A percentile compares a stretch with the other conserved stretches of the same genome.
These are phyloP conservation scores for Leccinellum albellum DNA, from an alignment of 768 basidiomycete genomes.

Conservation along the genomic window DNA sequence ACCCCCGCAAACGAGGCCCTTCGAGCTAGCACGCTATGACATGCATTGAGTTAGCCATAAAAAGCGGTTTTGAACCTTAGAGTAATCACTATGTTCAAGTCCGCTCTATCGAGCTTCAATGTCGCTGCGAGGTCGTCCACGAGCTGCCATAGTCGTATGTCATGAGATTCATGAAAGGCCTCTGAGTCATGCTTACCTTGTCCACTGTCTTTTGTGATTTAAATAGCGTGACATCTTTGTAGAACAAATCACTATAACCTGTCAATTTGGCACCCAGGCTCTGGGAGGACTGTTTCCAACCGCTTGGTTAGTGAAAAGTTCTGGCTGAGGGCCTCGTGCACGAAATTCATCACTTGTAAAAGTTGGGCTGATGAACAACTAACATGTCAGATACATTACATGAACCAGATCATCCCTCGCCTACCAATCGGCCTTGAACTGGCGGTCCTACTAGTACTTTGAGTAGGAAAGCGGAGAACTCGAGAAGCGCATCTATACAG, in stretches of 20 bases:
- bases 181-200: conserved; percentile 48
- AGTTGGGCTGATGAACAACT: conserved; percentile 52
- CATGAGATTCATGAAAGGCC: not conserved
- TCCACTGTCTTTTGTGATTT: conserved; percentile 76
- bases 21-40: conserved; percentile 81
- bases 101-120: conserved; percentile 63
- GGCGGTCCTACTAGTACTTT: conserved; percentile 24
- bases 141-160: conserved; percentile 45
- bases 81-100: conserved; percentile 67
- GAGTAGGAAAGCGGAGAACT: conserved; percentile 36
- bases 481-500: conserved; percentile 17
- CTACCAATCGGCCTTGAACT: conserved; percentile 44
- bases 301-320: conserved; percentile 62
- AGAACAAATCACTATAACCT: conserved; percentile 75
- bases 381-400: not conserved
- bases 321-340: conserved; percentile 62
- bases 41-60: conserved; percentile 6
- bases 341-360: conserved; percentile 59
- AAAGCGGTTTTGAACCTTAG: not conserved
- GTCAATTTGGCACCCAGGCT: conserved; percentile 6
- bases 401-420: not conserved
- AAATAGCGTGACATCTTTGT: conserved; percentile 80
- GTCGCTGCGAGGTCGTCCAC: conserved; percentile 90
- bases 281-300: conserved; percentile 29
- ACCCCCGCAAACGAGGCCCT: conserved; percentile 79